Evolutionary conservation across 177 flowering plant genomes (phyloP), one percentile per base, ranked within the genome.

Genomic region (Vitis hybrid): DNA sequence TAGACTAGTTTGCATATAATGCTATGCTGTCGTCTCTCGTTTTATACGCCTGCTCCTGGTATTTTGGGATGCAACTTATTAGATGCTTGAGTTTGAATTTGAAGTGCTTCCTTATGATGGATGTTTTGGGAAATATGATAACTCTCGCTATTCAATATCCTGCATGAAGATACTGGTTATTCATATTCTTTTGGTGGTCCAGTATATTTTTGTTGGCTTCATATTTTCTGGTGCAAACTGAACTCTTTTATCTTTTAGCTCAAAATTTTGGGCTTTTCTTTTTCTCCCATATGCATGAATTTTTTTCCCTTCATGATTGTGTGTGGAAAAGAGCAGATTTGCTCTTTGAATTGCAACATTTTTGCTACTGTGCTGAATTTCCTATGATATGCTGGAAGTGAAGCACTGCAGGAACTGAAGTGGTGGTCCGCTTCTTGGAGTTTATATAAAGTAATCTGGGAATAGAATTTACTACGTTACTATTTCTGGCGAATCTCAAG

Each of bases 31-130:
- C 50, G 18, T 61, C 54, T 68, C 71, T 59, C 61, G 54, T 67
- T 60, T 24, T 53, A 58, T 38, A 38, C 4, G 1, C 47, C 47
- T 38, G 47, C 47, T 38, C 24, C 68, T 60, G 83, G 79, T 78
- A 70, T 44, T 73, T 68, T 50, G 44, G 73, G 69, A 75, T 76
- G 75, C 85, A 71, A 71, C 76, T 60, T 77, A 51, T 58, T 67
- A 52, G 74, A 59, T 57, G 10, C 2, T 19, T 68, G 56, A 65
- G 52, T 56, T 56, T 74, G 65, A 53, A 47, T 28, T 69, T 68
- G 56, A 71, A 64, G 67, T 67, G 18, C 58, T 74, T 52, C 58
- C 62, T 56, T 28, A 52, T 65, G 55, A 58, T 60, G 61, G 49
- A 62, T 67, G 52, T 64, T 70, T 54, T 38, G 60, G 77, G 60